Evolutionary conservation across 1,284 basidiomycete genomes (phyloP).

Genomic region (Athelia sp.): DNA sequence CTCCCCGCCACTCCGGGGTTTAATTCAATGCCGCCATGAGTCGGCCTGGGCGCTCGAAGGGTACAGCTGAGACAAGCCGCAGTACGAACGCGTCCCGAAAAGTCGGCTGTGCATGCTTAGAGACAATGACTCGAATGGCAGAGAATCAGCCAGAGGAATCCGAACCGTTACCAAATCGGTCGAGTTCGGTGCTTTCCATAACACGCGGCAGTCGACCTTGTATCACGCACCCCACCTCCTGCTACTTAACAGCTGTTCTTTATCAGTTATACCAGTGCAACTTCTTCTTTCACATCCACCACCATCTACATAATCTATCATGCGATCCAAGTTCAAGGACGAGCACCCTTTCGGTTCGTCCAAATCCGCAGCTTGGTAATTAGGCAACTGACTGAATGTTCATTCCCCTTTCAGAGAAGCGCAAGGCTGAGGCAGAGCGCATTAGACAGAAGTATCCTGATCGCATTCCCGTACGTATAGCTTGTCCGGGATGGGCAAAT

Average conservation of each 20-base stretch:
- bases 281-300: neutral
- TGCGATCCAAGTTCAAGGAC: conserved; percentile 99
- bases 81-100: no score
- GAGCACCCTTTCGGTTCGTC: conserved; percentile 94
- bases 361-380: conserved; percentile 20
- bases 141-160: no score
- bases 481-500: conserved; percentile 5
- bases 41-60: no score
- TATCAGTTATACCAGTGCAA: neutral
- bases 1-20: no score
- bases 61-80: no score
- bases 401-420: conserved; percentile 70
- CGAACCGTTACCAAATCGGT: no score
- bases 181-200: neutral
- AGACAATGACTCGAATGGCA: no score
- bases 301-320: conserved; percentile 25
- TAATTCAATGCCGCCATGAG: no score
- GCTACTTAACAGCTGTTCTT: neutral
- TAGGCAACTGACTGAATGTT: conserved; percentile 17
- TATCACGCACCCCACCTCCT: neutral
- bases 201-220: no score
- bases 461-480: conserved; percentile 84
- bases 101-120: no score
- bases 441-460: conserved; percentile 99
- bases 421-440: conserved; percentile 96